A percentile compares a stretch with the other conserved stretches of the same genome.
Evolutionary conservation across 371 early-diverging fungal species (phyloP).

Genomic region (Apophysomyces elegans): DNA sequence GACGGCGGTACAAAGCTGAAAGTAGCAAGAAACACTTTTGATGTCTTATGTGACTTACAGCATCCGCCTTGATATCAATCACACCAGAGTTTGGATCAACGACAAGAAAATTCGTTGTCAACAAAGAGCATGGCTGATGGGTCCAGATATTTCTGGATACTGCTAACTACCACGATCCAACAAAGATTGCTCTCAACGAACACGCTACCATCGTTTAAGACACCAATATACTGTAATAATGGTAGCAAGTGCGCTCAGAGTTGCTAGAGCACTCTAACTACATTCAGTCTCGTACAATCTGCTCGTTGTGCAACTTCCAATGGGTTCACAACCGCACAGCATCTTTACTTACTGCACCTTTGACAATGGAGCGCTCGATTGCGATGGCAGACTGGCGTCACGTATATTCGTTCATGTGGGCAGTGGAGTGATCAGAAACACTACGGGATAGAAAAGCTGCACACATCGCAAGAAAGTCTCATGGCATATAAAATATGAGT

Average conservation of each 20-base stretch:
- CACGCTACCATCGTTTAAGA: neutral
- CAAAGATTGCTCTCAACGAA: constrained; percentile 4
- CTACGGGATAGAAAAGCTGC: too few relatives aligned
- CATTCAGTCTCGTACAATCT: neutral
- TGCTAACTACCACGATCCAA: neutral
- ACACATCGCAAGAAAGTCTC: too few relatives aligned
- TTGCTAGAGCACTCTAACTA: neutral
- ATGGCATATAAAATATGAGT: too few relatives aligned
- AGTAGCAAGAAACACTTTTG: neutral
- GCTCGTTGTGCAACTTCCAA: constrained; percentile 1
- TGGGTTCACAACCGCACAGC: neutral
- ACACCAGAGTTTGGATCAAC: constrained; percentile 5
- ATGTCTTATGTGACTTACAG: too few relatives aligned
- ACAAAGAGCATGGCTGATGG: neutral
- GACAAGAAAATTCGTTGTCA: neutral
- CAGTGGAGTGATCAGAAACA: too few relatives aligned
- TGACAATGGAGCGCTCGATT: neutral
- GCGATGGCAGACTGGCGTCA: constrained; percentile 8
- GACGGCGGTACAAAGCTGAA: neutral
- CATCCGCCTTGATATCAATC: neutral
- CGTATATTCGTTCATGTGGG: neutral
- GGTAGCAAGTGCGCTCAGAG: neutral
- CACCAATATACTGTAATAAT: neutral
- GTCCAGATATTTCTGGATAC: constrained; percentile 1
- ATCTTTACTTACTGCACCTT: constrained; percentile 5